phyloP scores from a whole-genome alignment of 257 asterid genomes.

The Capsicum chinense region DNA sequence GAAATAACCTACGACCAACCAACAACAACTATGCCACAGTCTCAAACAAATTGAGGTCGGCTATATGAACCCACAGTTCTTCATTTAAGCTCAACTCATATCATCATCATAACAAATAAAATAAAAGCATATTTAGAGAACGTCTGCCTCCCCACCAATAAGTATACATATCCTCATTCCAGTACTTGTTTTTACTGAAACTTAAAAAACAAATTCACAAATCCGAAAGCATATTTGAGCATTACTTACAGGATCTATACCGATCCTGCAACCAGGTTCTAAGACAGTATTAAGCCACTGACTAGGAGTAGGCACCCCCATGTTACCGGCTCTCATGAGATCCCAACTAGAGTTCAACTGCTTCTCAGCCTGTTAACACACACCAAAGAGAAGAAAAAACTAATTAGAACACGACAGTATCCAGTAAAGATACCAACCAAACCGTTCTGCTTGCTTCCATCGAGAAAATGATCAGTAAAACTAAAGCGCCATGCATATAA shows the following conservation, averaged over 20 bases:
- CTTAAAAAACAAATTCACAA: not conserved
- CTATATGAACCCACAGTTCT: not conserved
- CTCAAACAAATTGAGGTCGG: constrained; percentile 4
- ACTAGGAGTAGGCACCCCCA: constrained; percentile 80
- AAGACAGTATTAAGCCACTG: constrained; percentile 89
- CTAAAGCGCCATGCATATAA: constrained; percentile 14
- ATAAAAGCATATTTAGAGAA: not conserved
- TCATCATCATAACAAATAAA: not conserved
- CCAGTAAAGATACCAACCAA: constrained; percentile 20
- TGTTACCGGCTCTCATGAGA: constrained; percentile 90
- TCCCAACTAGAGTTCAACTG: constrained; percentile 84
- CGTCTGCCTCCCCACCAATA: not conserved
- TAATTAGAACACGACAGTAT: constrained; percentile 28
- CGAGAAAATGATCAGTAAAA: constrained; percentile 25
- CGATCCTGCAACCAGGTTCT: constrained; percentile 88
- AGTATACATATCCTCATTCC: constrained; percentile 6
- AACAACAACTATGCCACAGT: not conserved
- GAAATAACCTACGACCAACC: not conserved
- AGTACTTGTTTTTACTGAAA: not conserved
- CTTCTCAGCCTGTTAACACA: constrained; percentile 75
- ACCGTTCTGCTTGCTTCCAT: not conserved
- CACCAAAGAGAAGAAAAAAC: constrained; percentile 14
- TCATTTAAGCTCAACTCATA: not conserved
- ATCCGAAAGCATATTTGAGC: constrained; percentile 34
- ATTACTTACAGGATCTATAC: constrained; percentile 95